Evolutionary conservation across 2,329 filamentous ascomycete genomes (phyloP).

Genomic region (Botryotinia convoluta): DNA sequence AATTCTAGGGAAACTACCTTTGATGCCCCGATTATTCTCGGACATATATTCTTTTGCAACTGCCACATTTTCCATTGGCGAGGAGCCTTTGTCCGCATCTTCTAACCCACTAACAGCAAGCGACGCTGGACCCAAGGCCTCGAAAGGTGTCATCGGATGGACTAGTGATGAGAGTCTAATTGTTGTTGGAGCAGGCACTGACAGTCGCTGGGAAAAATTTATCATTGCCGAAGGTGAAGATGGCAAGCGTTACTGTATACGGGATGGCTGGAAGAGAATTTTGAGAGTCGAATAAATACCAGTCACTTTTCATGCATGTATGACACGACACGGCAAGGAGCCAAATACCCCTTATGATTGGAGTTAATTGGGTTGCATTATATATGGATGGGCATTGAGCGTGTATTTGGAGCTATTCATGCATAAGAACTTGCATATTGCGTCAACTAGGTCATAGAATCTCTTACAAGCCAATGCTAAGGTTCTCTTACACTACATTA

Average conservation of each 20-base stretch:
- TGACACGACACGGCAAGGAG: neutral
- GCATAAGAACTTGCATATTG: constrained; percentile 6
- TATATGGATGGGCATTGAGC: neutral
- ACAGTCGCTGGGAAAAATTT: constrained; percentile 88
- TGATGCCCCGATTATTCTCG: constrained; percentile 83
- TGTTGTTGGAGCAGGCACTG: constrained; percentile 74
- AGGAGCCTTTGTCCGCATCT: constrained; percentile 68
- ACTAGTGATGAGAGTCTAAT: constrained; percentile 69
- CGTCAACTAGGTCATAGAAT: neutral
- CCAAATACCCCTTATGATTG: constrained; percentile 10
- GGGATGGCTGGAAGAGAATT: constrained; percentile 83
- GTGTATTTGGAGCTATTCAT: neutral
- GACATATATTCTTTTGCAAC: constrained; percentile 86
- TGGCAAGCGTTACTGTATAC: constrained; percentile 62
- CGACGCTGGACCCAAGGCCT: constrained; percentile 48
- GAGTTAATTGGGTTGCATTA: constrained; percentile 8
- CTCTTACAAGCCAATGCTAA: neutral
- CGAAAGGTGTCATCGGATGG: constrained; percentile 87
- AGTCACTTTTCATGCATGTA: constrained; percentile 1
- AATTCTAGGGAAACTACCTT: constrained; percentile 75
- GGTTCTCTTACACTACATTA: constrained; percentile 5
- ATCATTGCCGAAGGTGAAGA: constrained; percentile 65
- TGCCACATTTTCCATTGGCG: constrained; percentile 77
- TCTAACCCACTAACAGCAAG: constrained; percentile 47
- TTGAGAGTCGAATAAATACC: constrained; percentile 43